phyloP scores from a whole-genome alignment of 257 asterid species.

The Catharanthus roseus region DNA sequence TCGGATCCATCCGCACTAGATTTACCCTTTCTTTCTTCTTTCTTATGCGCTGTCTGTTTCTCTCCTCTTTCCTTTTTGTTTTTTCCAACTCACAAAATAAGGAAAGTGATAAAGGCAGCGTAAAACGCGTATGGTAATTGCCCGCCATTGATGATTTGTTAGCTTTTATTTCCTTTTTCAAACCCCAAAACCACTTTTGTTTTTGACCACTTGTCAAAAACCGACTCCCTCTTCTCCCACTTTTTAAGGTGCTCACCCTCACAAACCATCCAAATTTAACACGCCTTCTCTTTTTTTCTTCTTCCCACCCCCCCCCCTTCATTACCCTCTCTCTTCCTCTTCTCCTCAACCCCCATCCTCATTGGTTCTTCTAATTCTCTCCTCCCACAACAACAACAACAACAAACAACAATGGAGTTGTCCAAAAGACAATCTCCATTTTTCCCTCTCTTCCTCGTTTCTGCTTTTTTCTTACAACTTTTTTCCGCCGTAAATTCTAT shows the following conservation, averaged over 20 bases:
- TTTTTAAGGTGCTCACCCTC: no score
- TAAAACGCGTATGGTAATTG: not conserved
- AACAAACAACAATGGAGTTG: slow-evolving; percentile 25
- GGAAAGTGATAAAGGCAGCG: not conserved
- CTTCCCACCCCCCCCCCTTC: not conserved
- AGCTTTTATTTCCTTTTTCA: not conserved
- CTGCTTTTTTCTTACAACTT: slow-evolving; percentile 20
- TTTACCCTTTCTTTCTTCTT: no score
- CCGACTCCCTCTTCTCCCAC: no score
- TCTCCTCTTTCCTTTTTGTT: no score
- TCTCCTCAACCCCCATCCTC: not conserved
- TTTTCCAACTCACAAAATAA: no score
- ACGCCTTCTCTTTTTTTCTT: no score
- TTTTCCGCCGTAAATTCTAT: slow-evolving; percentile 38
- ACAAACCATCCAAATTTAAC: no score
- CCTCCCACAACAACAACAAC: not conserved
- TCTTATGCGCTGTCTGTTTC: no score
- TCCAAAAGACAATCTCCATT: slow-evolving; percentile 18
- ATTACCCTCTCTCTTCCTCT: not conserved
- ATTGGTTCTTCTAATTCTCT: not conserved
- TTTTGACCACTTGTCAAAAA: no score
- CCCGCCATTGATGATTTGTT: not conserved
- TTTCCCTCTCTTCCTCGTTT: slow-evolving; percentile 24
- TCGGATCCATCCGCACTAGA: no score
- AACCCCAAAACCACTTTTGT: no score